These are phyloP conservation scores for Coleophoma eucalyptorum DNA, from an alignment of 2,329 filamentous ascomycete genomes.

Conservation along the genomic window DNA sequence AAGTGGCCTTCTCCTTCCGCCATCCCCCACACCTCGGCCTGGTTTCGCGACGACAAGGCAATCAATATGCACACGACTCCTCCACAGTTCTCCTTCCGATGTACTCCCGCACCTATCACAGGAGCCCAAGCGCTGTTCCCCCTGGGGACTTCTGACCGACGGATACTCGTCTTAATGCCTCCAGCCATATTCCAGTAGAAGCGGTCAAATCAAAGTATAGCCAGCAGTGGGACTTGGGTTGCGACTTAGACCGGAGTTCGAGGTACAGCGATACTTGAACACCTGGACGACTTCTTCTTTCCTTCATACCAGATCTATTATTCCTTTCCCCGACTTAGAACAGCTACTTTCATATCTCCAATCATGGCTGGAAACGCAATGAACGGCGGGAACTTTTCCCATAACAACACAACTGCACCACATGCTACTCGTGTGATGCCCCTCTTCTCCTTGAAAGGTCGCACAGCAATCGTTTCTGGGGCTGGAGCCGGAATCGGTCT, in stretches of 20 bases:
- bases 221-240: background rate
- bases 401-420: slow-evolving; percentile 48
- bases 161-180: background rate
- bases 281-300: background rate
- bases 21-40: background rate
- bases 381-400: slow-evolving; percentile 44
- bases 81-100: background rate
- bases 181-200: background rate
- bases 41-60: background rate
- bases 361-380: slow-evolving; percentile 14
- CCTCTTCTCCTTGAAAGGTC: slow-evolving; percentile 66
- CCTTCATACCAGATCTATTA: background rate
- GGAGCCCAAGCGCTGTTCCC: background rate
- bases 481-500: slow-evolving; percentile 68
- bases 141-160: background rate
- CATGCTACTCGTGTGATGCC: slow-evolving; percentile 46
- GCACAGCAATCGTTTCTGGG: slow-evolving; percentile 67
- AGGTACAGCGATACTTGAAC: background rate
- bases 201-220: background rate
- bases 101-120: background rate
- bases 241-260: background rate
- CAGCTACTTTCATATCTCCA: background rate
- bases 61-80: background rate
- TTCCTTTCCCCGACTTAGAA: background rate
- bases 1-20: background rate